These are phyloP conservation scores for Pseudoperonospora humuli DNA, from an alignment of 352 stramenopile species.

Conservation along the genomic window DNA sequence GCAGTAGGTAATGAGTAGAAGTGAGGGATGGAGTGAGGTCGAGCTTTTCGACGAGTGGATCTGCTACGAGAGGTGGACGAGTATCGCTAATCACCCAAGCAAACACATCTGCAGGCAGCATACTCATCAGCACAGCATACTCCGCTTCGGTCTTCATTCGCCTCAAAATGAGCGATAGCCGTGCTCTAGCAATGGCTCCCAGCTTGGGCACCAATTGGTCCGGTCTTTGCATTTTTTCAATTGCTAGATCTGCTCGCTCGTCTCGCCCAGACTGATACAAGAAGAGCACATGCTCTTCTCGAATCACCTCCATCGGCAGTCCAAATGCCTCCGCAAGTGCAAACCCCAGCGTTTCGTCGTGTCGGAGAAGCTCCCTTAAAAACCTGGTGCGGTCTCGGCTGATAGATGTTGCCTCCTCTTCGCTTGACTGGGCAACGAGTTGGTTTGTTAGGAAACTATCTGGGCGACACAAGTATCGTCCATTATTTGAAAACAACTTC, in stretches of 20 bases:
- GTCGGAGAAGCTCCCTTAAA: constrained; percentile 57
- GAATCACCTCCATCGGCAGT: constrained; percentile 62
- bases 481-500: constrained; percentile 49
- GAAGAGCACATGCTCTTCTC: constrained; percentile 74
- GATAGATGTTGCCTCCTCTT: constrained; percentile 23
- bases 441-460: constrained; percentile 41
- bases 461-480: constrained; percentile 42
- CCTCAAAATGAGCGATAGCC: constrained; percentile 60
- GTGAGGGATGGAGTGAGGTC: constrained; percentile 70
- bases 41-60: constrained; percentile 53
- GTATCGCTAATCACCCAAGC: constrained; percentile 58
- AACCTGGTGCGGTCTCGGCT: constrained; percentile 53
- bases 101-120: constrained; percentile 71
- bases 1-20: constrained; percentile 60
- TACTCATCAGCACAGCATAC: constrained; percentile 76
- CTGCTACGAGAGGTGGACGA: constrained; percentile 42
- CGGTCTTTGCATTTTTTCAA: constrained; percentile 64
- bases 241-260: constrained; percentile 52
- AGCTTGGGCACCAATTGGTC: constrained; percentile 52
- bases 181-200: constrained; percentile 58
- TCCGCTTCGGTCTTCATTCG: constrained; percentile 71
- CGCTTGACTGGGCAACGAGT: constrained; percentile 2
- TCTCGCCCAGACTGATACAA: constrained; percentile 74
- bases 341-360: constrained; percentile 59
- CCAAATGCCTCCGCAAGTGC: constrained; percentile 64